Conservation (phyloP, 2,329 filamentous ascomycete genomes). For the Exserohilum rostratum region DNA sequence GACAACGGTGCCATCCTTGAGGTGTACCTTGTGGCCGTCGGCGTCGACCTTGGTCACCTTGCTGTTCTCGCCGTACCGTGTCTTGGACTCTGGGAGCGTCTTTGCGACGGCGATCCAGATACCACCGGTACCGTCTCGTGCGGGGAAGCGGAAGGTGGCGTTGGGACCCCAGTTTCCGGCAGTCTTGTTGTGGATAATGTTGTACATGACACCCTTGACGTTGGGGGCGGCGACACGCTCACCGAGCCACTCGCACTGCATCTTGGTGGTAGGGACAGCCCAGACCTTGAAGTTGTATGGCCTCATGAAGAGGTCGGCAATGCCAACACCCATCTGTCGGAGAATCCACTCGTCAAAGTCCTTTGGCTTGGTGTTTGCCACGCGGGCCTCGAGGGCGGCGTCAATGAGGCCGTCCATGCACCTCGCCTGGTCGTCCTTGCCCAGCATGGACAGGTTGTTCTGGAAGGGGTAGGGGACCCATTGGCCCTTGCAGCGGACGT, state of each 20-base stretch:
- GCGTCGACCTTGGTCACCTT: slow-evolving; percentile 87
- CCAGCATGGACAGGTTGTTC: slow-evolving; percentile 99
- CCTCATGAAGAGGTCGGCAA: slow-evolving; percentile 97
- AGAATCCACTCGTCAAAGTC: slow-evolving; percentile 99
- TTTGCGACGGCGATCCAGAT: slow-evolving; percentile 98
- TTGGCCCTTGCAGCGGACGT: slow-evolving; percentile 92
- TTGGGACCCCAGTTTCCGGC: slow-evolving; percentile 99
- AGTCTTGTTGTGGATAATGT: slow-evolving; percentile 94
- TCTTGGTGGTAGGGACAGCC: slow-evolving; percentile 98
- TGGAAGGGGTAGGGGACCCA: slow-evolving; percentile 99
- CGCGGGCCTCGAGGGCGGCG: slow-evolving; percentile 83
- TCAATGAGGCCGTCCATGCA: slow-evolving; percentile 97
- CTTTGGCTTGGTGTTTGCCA: slow-evolving; percentile 88
- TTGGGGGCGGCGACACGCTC: slow-evolving; percentile 98
- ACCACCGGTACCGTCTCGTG: slow-evolving; percentile 91
- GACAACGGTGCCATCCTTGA: slow-evolving; percentile 85
- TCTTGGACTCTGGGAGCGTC: slow-evolving; percentile 91
- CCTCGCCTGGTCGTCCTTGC: slow-evolving; percentile 94
- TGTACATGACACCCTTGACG: slow-evolving; percentile 89
- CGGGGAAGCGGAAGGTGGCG: slow-evolving; percentile 97
- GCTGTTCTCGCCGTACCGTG: slow-evolving; percentile 83
- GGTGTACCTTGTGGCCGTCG: slow-evolving; percentile 78
- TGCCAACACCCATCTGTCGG: slow-evolving; percentile 84
- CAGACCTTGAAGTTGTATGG: slow-evolving; percentile 99
- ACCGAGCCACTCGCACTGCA: slow-evolving; percentile 98